Percentiles rank a stretch among this genome's conserved stretches.
Conservation (phyloP, 768 basidiomycete species). For the Serendipita indica region DNA sequence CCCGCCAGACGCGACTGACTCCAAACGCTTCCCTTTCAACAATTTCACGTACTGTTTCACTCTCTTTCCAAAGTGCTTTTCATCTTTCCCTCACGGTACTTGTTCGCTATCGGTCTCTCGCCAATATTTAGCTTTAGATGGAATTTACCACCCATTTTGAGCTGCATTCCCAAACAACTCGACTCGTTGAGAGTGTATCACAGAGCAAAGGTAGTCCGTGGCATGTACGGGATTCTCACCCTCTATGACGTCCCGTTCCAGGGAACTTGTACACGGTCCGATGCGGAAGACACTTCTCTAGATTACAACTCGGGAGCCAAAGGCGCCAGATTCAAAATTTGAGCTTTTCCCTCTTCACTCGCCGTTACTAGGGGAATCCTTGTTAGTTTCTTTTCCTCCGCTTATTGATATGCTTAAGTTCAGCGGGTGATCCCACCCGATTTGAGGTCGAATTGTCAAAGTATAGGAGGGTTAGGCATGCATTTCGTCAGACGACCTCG, state of each 20-base stretch:
- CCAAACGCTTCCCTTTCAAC: constrained; percentile 66
- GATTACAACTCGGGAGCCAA: constrained; percentile 59
- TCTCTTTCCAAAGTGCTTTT: constrained; percentile 72
- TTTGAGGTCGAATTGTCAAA: constrained; percentile 46
- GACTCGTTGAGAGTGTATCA: constrained; percentile 65
- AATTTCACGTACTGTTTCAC: constrained; percentile 72
- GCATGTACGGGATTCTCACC: constrained; percentile 47
- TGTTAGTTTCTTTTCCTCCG: constrained; percentile 85
- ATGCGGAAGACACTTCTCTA: constrained; percentile 60
- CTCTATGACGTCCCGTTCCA: constrained; percentile 70
- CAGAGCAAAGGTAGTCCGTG: constrained; percentile 46
- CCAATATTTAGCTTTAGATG: constrained; percentile 76
- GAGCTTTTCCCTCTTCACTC: constrained; percentile 75
- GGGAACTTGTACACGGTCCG: constrained; percentile 63
- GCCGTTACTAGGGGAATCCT: constrained; percentile 81
- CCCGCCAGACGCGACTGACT: constrained; percentile 46
- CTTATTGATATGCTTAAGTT: constrained; percentile 86
- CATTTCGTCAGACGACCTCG: constrained; percentile 19
- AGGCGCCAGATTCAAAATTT: constrained; percentile 63
- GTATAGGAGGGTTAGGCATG: background rate
- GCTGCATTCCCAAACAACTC: constrained; percentile 79
- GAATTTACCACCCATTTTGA: constrained; percentile 71
- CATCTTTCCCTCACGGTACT: constrained; percentile 73
- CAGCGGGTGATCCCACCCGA: constrained; percentile 73
- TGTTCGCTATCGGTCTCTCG: constrained; percentile 73